Base-by-base conservation (phyloP, 106 monocot genomes). In the Amphibolis antarctica region DNA sequence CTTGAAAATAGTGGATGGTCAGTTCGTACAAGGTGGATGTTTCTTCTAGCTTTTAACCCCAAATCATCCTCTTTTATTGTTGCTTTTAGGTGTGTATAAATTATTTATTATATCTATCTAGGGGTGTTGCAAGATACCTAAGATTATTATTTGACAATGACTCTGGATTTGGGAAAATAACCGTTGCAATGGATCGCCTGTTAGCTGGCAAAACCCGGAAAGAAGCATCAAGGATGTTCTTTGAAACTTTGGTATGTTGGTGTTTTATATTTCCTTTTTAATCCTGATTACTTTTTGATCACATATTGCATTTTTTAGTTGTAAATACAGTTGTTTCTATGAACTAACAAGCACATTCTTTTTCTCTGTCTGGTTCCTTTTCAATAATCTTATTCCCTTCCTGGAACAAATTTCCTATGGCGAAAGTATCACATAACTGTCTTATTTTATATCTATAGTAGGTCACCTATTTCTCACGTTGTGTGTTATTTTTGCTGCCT, bases 161-260 rank as follows among this genome's bases (percentile, higher is more conserved):
- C 66, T 66, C 67, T 62, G 86, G 86, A 31, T 72, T 42, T 69
- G 86, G 77, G 47, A 89, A 79, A 62, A 81, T 84, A 53, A 66
- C 47, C 12, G 74, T 96, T 31, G 78, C 79, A 3, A 59, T 96
- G 64, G 86, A 98, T 57, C 79, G 67, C 11, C 84, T 98, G n/a
- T 69, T 98, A 66, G 74, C 77, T 29, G 84, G 84, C 64, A 98
- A 98, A 81, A 80, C 84, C 64, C 90, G 96, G 21, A 98, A 98
- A 71, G 96, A 98, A 98, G 96, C 96, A 66, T 98, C 96, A 29
- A 87, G 96, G 75, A 90, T 98, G 96, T 98, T 98, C 66, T 98
- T 98, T 46, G 96, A 98, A 62, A 98, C 96, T 76, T 80, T 98
- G 96, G 96, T 98, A 82, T 43, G 79, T 57, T 21, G 27, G 17